Evolutionary conservation across 129 eudicot genomes (phyloP).

Genomic region (Artemisia annua): DNA sequence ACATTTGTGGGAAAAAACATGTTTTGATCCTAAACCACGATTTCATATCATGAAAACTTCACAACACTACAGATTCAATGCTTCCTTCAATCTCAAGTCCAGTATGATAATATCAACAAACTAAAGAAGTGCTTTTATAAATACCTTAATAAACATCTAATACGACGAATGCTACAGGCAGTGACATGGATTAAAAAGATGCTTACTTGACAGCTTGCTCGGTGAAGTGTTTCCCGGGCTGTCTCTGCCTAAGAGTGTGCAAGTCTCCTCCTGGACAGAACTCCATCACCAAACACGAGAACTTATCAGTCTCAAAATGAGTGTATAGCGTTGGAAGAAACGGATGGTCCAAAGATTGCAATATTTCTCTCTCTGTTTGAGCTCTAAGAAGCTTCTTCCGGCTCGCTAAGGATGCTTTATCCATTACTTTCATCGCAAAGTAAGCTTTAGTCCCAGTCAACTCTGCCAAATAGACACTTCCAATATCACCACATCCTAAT

Average conservation of each 20-base stretch:
- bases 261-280: conserved; percentile 88
- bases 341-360: conserved; percentile 79
- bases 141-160: background rate
- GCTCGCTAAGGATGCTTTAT: conserved; percentile 74
- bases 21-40: background rate
- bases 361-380: conserved; percentile 78
- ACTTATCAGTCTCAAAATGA: conserved; percentile 79
- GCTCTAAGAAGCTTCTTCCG: conserved; percentile 86
- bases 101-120: background rate
- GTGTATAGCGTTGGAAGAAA: conserved; percentile 72
- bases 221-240: conserved; percentile 75
- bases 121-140: background rate
- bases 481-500: conserved; percentile 91
- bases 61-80: background rate
- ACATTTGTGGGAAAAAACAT: background rate
- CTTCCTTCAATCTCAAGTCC: background rate
- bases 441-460: conserved; percentile 65
- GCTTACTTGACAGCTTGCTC: conserved; percentile 84
- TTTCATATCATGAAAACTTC: background rate
- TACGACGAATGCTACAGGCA: background rate
- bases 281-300: conserved; percentile 88
- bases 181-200: conserved; percentile 1
- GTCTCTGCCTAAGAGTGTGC: conserved; percentile 78
- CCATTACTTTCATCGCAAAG: conserved; percentile 92
- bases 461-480: conserved; percentile 84